These are phyloP conservation scores for Kokia cookei DNA, from an alignment of 441 rosid genomes.

Conservation along the genomic window DNA sequence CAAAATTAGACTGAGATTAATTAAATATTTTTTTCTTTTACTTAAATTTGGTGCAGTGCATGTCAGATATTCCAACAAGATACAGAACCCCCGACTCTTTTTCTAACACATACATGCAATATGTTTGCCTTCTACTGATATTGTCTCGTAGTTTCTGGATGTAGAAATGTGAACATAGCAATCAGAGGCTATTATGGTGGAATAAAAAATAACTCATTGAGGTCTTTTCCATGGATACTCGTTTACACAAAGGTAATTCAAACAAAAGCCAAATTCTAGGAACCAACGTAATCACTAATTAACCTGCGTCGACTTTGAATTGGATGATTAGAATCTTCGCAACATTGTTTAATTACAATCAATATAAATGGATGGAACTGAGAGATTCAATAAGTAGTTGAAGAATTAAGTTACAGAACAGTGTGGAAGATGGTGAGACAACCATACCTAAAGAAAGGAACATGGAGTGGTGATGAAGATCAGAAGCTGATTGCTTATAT, in stretches of 20 bases:
- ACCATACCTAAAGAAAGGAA: slow-evolving; percentile 21
- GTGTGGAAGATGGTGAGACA: background rate
- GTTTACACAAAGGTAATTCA: background rate
- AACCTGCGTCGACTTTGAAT: background rate
- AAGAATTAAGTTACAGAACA: background rate
- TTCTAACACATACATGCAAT: background rate
- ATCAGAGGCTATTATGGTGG: background rate
- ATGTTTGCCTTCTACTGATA: background rate
- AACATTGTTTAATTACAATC: background rate
- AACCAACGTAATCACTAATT: background rate
- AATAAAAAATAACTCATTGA: background rate
- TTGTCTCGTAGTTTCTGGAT: background rate
- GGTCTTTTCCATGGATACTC: background rate
- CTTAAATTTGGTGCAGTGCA: background rate
- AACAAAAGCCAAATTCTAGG: background rate
- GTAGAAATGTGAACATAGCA: background rate
- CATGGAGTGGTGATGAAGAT: slow-evolving; percentile 38
- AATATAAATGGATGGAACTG: background rate
- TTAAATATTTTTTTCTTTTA: background rate
- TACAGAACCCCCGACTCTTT: too few species aligned
- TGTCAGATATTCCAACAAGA: background rate
- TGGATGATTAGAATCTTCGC: background rate
- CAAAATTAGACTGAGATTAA: background rate
- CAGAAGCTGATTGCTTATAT: slow-evolving; percentile 10
- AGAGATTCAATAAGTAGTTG: background rate